Percentiles rank a stretch among this genome's conserved stretches.
Conservation (phyloP, 345 rosid species). For the Capsella bursapastoris region DNA sequence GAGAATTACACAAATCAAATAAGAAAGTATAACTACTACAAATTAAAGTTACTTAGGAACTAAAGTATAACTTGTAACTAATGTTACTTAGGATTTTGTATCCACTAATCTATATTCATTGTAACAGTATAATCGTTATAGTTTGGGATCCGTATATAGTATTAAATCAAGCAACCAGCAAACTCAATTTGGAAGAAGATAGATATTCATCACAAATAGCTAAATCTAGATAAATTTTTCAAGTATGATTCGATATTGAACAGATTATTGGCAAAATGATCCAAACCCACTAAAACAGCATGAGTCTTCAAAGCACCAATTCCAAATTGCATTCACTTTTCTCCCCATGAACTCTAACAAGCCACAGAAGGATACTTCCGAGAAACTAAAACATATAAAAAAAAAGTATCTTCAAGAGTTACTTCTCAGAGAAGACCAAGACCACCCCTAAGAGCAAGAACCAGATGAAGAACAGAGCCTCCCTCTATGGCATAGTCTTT, state of each 20-base stretch:
- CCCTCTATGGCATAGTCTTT: slow-evolving; percentile 88
- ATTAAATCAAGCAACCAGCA: background rate
- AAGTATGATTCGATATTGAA: slow-evolving; percentile 3
- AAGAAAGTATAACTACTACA: too few relatives aligned
- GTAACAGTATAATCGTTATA: too few relatives aligned
- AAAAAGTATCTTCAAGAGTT: background rate
- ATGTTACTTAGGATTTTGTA: too few relatives aligned
- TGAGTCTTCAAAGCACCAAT: slow-evolving; percentile 24
- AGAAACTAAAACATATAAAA: background rate
- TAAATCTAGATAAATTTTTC: background rate
- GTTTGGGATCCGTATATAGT: background rate
- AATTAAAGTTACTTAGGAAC: too few relatives aligned
- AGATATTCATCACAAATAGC: background rate
- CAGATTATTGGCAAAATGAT: slow-evolving; percentile 30
- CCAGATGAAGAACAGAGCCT: slow-evolving; percentile 97
- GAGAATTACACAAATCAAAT: too few relatives aligned
- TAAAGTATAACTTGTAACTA: too few relatives aligned
- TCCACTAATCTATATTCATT: too few relatives aligned
- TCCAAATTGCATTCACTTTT: slow-evolving; percentile 10
- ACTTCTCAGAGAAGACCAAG: slow-evolving; percentile 30
- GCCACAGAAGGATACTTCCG: background rate
- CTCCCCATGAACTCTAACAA: background rate
- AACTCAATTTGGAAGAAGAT: background rate
- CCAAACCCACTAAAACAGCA: slow-evolving; percentile 11
- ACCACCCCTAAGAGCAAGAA: slow-evolving; percentile 96